Conservation (phyloP, 768 basidiomycete species). For the Tephrocybe sp. region DNA sequence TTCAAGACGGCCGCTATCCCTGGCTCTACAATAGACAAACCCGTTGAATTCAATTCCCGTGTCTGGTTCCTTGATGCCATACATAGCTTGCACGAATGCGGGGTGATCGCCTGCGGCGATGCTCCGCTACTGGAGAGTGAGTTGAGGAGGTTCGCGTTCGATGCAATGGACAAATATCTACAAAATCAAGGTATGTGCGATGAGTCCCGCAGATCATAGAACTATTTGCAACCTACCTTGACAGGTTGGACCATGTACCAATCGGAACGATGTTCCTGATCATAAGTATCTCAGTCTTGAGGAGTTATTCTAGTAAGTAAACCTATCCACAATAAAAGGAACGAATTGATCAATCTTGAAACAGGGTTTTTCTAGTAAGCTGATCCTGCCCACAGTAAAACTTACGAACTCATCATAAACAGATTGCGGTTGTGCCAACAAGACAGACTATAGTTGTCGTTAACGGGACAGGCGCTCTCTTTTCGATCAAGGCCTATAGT, state of each 20-base stretch:
- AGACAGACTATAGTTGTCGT: neutral
- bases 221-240: neutral
- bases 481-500: neutral
- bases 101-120: slow-evolving; percentile 46
- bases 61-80: slow-evolving; percentile 50
- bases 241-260: slow-evolving; percentile 28
- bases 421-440: neutral
- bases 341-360: no score
- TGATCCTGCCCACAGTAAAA: no score
- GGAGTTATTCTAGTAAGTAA: neutral
- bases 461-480: neutral
- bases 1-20: slow-evolving; percentile 45
- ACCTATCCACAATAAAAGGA: neutral
- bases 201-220: no score
- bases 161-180: slow-evolving; percentile 47
- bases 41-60: slow-evolving; percentile 41
- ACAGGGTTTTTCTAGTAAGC: no score
- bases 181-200: slow-evolving; percentile 36
- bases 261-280: slow-evolving; percentile 29
- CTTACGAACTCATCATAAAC: neutral
- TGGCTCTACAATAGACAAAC: slow-evolving; percentile 20
- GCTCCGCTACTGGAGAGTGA: slow-evolving; percentile 47
- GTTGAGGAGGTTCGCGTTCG: slow-evolving; percentile 43
- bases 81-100: slow-evolving; percentile 45
- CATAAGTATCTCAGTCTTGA: no score